Conservation (phyloP, 768 basidiomycete species). For the Lentinula sp. region DNA sequence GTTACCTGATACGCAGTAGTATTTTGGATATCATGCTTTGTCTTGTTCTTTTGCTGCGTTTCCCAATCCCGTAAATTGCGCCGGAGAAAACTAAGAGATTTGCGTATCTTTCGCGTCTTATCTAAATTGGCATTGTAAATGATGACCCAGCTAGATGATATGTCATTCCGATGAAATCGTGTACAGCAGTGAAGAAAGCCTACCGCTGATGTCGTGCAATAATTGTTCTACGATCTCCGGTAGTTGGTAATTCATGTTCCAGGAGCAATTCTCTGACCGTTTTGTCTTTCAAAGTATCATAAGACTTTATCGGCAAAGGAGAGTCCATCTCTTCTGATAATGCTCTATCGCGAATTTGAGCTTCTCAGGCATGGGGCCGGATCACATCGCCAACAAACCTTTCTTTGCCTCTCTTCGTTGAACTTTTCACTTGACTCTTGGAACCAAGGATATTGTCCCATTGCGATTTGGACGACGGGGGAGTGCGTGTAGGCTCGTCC, state of each 20-base stretch:
- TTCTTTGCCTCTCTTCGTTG: conserved; percentile 38
- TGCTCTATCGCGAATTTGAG: conserved; percentile 14
- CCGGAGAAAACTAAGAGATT: conserved; percentile 38
- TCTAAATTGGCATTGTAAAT: conserved; percentile 70
- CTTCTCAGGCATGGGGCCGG: neutral
- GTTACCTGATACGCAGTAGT: conserved; percentile 32
- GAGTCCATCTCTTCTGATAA: conserved; percentile 28
- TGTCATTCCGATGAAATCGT: neutral
- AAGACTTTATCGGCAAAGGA: conserved; percentile 59
- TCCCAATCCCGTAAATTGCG: conserved; percentile 57
- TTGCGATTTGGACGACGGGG: conserved; percentile 14
- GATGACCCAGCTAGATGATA: conserved; percentile 55
- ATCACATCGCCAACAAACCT: conserved; percentile 14
- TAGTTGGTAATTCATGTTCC: conserved; percentile 41
- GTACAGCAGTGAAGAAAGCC: conserved; percentile 5
- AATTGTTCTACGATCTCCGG: conserved; percentile 45
- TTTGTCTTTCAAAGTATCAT: conserved; percentile 57
- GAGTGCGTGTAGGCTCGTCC: conserved; percentile 15
- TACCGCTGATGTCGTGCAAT: conserved; percentile 59
- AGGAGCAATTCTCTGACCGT: conserved; percentile 49
- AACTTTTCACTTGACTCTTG: conserved; percentile 28
- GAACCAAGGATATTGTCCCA: conserved; percentile 20
- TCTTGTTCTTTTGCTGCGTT: conserved; percentile 35
- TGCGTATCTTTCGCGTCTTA: conserved; percentile 37
- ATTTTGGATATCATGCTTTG: conserved; percentile 33